phyloP scores from a whole-genome alignment of 108 stramenopile genomes.

The Tribonema minus region DNA sequence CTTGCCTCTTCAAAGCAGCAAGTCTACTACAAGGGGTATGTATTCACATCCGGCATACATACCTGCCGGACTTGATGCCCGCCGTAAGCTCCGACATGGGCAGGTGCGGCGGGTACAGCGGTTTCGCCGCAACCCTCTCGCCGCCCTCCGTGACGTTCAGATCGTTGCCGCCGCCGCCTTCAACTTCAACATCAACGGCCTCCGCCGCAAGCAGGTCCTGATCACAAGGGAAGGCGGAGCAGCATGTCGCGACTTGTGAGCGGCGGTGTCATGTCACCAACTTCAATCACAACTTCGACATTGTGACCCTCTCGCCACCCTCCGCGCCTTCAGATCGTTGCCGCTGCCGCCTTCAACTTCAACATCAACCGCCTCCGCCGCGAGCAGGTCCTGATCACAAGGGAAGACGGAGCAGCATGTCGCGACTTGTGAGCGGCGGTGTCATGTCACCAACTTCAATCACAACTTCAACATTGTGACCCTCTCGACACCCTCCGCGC shows the following conservation, averaged over 20 bases:
- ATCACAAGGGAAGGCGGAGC: too few species aligned
- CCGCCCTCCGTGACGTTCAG: neutral
- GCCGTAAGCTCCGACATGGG: conserved; percentile 36
- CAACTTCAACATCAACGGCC: neutral
- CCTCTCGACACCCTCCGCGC: neutral
- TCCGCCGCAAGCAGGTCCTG: conserved; percentile 48
- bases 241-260: too few species aligned
- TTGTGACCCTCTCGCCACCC: neutral
- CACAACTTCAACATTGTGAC: too few species aligned
- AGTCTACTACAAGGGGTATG: too few species aligned
- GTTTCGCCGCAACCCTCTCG: neutral
- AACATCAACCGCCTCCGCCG: conserved; percentile 19
- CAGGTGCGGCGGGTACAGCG: conserved; percentile 42
- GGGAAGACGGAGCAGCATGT: too few species aligned
- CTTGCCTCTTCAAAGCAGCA: too few species aligned
- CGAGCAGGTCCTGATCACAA: conserved; percentile 51
- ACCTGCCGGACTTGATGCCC: conserved; percentile 47
- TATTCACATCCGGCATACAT: too few species aligned
- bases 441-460: too few species aligned
- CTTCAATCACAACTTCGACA: too few species aligned
- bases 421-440: too few species aligned
- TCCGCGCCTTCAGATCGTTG: neutral
- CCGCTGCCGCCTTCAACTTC: neutral
- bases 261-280: too few species aligned
- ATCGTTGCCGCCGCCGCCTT: neutral